Evolutionary conservation across 2,329 filamentous ascomycete genomes (phyloP), one percentile per base, ranked within the genome.

Genomic region (Thielaviopsis punctulata): DNA sequence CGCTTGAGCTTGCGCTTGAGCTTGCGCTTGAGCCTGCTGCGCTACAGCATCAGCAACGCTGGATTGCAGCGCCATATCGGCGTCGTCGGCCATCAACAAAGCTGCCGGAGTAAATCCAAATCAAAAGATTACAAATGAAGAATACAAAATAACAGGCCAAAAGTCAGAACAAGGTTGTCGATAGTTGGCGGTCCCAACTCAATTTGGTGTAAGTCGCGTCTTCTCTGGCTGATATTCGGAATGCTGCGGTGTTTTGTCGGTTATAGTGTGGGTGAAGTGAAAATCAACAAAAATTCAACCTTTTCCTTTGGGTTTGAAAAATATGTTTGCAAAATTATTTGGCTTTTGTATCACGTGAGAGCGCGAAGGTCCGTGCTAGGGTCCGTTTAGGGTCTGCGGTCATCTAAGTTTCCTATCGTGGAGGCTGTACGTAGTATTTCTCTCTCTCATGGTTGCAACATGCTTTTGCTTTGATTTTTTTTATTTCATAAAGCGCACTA

Each of bases 141-240:
- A 27, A 30, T 12, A 43, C 46, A 22, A 45, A 45, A 12, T 3
- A 5, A 4, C 15, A 33, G 15, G 15, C 10, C 27, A 33, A 33
- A 33, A 8, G 27, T n/a, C 27, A 13, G 27, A 33, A 8, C 27
- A 33, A 33, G 8, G 10, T 8, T 33, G 27, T 4, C 2, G 8
- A 33, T 33, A 13, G 41, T n/a, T 24, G 41, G 41, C n/a, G 22
- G 24, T 27, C 21, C 19, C 13, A 9, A 6, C 30, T 27, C 22
- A 25, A 27, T 24, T 30, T 27, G 45, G 48, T 55, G 53, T 55
- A 55, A 55, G 49, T 55, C 49, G 53, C 53, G 53, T 55, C 53
- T 55, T 55, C 53, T 55, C 53, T 51, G 53, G 53, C 24, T 55
- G 53, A 55, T 55, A 55, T 52, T 55, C 53, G 53, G 53, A 44